Evolutionary conservation across 108 stramenopile species (phyloP).

Genomic region (Nannochloropsis granulata): DNA sequence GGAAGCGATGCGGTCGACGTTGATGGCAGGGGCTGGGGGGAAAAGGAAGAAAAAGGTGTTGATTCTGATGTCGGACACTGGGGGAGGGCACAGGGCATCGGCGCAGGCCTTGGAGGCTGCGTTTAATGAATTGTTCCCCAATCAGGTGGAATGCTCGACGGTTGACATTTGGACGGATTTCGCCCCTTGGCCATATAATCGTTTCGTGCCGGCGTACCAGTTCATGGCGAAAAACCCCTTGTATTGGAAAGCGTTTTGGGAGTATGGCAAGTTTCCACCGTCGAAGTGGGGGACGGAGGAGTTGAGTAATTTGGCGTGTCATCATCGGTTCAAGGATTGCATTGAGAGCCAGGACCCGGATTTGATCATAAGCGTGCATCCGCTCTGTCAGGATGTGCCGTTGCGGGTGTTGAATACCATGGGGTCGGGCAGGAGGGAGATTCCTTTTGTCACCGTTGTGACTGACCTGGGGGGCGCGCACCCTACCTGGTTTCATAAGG

Average conservation of each 20-base stretch:
- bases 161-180: constrained; percentile 53
- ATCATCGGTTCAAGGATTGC: constrained; percentile 48
- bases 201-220: constrained; percentile 49
- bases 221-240: constrained; percentile 59
- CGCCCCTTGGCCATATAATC: constrained; percentile 34
- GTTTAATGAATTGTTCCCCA: constrained; percentile 64
- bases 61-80: constrained; percentile 84
- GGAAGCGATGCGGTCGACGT: background rate
- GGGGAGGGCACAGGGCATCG: constrained; percentile 93
- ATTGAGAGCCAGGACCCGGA: constrained; percentile 60
- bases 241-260: constrained; percentile 62
- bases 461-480: constrained; percentile 90
- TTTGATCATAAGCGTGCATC: constrained; percentile 88
- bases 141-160: constrained; percentile 56
- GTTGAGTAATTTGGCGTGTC: constrained; percentile 29
- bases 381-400: constrained; percentile 74
- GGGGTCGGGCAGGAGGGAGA: constrained; percentile 29
- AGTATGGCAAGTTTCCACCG: constrained; percentile 31
- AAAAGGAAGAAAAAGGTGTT: constrained; percentile 45
- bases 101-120: constrained; percentile 79
- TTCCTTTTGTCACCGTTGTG: constrained; percentile 87
- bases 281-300: constrained; percentile 28
- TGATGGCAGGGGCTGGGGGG: background rate
- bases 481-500: constrained; percentile 67
- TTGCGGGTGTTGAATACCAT: constrained; percentile 65